These are phyloP conservation scores for Fusarium tjaetaba DNA, from an alignment of 2,329 filamentous ascomycete genomes.

Conservation along the genomic window DNA sequence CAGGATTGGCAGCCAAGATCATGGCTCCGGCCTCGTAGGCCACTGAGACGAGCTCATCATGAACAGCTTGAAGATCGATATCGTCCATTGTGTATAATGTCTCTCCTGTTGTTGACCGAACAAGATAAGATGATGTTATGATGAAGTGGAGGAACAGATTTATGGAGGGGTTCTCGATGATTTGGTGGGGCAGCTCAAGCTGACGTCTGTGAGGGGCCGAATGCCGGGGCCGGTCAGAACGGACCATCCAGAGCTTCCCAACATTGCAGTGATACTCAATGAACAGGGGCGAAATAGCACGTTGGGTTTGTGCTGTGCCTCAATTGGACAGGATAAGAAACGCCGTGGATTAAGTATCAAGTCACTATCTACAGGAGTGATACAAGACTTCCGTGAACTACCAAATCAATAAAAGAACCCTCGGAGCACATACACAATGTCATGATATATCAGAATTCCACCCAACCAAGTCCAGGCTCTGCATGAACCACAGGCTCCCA, in stretches of 20 bases:
- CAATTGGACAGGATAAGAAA: slow-evolving; percentile 27
- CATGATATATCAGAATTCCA: slow-evolving; percentile 39
- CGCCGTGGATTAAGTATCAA: slow-evolving; percentile 20
- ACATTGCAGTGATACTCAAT: not conserved
- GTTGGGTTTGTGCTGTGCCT: not conserved
- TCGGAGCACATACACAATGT: slow-evolving; percentile 7
- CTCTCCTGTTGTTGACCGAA: not conserved
- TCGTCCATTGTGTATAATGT: slow-evolving; percentile 57
- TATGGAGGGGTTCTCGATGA: slow-evolving; percentile 37
- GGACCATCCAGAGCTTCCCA: slow-evolving; percentile 16
- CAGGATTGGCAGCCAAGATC: slow-evolving; percentile 70
- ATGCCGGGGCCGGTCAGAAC: slow-evolving; percentile 7
- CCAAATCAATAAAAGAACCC: slow-evolving; percentile 15
- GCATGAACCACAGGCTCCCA: slow-evolving; percentile 1
- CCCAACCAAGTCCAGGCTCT: slow-evolving; percentile 20
- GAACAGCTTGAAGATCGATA: slow-evolving; percentile 69
- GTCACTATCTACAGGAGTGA: slow-evolving; percentile 17
- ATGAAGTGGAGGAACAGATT: slow-evolving; percentile 20
- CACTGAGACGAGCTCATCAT: slow-evolving; percentile 67
- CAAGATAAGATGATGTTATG: not conserved
- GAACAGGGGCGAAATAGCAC: not conserved
- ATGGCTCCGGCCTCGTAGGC: slow-evolving; percentile 72
- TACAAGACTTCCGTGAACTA: slow-evolving; percentile 18
- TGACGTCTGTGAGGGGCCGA: slow-evolving; percentile 32
- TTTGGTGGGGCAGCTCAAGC: slow-evolving; percentile 32